Percentiles rank a stretch among this genome's conserved stretches.
These are phyloP conservation scores for Nannochloropsis salina DNA, from an alignment of 108 stramenopile species.

Conservation along the genomic window DNA sequence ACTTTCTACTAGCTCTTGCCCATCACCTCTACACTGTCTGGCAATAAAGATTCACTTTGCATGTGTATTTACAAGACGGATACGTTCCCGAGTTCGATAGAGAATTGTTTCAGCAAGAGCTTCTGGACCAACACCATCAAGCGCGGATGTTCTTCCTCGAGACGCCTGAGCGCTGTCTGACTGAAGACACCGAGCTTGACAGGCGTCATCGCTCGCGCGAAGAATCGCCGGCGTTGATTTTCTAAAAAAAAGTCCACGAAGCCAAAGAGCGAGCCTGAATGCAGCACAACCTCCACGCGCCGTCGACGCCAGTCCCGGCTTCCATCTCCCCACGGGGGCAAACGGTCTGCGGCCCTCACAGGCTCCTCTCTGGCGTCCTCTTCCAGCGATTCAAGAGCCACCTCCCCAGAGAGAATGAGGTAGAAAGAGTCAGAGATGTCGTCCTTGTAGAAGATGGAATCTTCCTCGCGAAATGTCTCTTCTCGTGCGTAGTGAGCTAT, in stretches of 20 bases:
- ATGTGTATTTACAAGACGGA: slow-evolving; percentile 9
- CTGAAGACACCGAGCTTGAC: slow-evolving; percentile 29
- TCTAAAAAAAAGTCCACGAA: slow-evolving; percentile 44
- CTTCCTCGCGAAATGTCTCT: slow-evolving; percentile 23
- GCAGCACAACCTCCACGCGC: slow-evolving; percentile 22
- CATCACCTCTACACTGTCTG: too few species aligned
- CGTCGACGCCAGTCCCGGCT: not conserved
- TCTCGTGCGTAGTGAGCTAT: slow-evolving; percentile 2
- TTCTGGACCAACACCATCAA: slow-evolving; percentile 30
- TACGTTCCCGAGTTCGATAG: slow-evolving; percentile 32
- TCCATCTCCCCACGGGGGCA: not conserved
- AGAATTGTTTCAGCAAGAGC: slow-evolving; percentile 39
- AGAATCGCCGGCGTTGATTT: slow-evolving; percentile 27
- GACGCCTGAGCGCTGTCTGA: slow-evolving; percentile 20
- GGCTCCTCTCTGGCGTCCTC: not conserved
- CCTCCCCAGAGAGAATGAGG: slow-evolving; percentile 35
- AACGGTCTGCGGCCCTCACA: not conserved
- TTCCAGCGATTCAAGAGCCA: not conserved
- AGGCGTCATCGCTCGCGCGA: slow-evolving; percentile 18
- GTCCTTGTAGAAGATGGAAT: slow-evolving; percentile 26
- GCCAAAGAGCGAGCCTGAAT: slow-evolving; percentile 34
- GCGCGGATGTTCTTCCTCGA: slow-evolving; percentile 35
- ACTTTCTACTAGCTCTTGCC: too few species aligned
- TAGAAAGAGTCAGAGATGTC: slow-evolving; percentile 31
- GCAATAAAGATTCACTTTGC: not conserved